These are phyloP conservation scores for Populus hybrid DNA, from an alignment of 441 rosid genomes.

Conservation along the genomic window DNA sequence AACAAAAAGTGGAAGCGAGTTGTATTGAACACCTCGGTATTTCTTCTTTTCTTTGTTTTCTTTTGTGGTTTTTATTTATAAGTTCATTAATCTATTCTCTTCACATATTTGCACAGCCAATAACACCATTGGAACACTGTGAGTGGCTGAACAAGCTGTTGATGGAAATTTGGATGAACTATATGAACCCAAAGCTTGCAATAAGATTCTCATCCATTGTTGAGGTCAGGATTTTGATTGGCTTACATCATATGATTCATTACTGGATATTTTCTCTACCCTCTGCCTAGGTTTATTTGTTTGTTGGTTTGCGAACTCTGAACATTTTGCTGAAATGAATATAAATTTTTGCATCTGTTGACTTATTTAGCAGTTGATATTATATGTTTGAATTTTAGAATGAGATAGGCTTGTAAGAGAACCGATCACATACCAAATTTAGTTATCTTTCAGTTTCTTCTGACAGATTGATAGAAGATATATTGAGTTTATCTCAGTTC, in stretches of 20 bases:
- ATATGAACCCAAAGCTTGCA: conserved; percentile 66
- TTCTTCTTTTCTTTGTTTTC: conserved; percentile 11
- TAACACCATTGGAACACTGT: too few species aligned
- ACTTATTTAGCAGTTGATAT: too few species aligned
- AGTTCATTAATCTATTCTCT: conserved; percentile 1
- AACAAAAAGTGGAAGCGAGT: conserved; percentile 76
- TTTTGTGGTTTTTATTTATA: neutral
- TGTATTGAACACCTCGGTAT: conserved; percentile 58
- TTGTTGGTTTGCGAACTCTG: neutral
- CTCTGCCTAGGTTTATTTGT: neutral
- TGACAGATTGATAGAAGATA: too few species aligned
- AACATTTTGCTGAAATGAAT: too few species aligned
- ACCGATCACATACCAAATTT: too few species aligned
- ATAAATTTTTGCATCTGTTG: too few species aligned
- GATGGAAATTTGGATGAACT: conserved; percentile 76
- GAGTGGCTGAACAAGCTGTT: conserved; percentile 93
- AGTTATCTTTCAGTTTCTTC: too few species aligned
- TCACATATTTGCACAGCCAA: conserved; percentile 46
- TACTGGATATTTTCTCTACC: neutral
- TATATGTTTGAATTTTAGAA: too few species aligned
- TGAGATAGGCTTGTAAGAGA: too few species aligned
- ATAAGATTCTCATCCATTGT: conserved; percentile 69
- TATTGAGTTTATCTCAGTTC: too few species aligned
- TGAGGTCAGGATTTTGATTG: conserved; percentile 53
- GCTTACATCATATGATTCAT: neutral